Base-by-base conservation (phyloP, 208 protist species). In the Crithidia fasciculata region DNA sequence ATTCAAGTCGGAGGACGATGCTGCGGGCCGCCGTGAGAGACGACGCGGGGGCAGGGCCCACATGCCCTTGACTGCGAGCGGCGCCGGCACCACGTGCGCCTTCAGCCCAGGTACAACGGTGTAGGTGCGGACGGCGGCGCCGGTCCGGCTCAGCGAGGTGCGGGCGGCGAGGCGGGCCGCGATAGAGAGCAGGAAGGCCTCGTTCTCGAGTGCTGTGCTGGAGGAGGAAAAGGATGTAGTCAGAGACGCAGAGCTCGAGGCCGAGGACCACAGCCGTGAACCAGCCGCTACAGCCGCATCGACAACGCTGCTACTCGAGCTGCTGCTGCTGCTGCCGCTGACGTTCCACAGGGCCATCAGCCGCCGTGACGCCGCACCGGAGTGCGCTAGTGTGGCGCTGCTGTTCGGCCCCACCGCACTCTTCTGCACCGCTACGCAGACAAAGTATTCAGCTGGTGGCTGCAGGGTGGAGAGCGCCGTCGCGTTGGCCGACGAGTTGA, bases 361-460 rank as follows among this genome's bases (percentile, higher is more conserved):
- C 12, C 67, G 59, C 3, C 67, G 74, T 9, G 74, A 78, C 7
- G 66, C 74, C 10, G 74, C 53, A 8, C 43, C 74, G 4, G 56
- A 50, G 12, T 71, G 16, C 2, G 64, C 1, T 5, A 64, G 6
- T 45, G 37, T 15, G 8, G 41, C 60, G 43, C 54, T 56, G 54
- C 54, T 18, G 40, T 13, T 49, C 2, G 3, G 6, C 9, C 5
- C 39, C 19, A 54, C 15, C 2, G 0, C 5, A 10, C 52, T 53
- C 72, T 88, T 93, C 53, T 72, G 72, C 41, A 82, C 84, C 3
- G 85, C 78, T 2, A 89, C 83, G 45, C 88, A 93, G 10, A 93
- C 88, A 57, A 76, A 88, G 76, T 84, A 89, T 68, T 85, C 81
- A 8, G 75, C 59, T 13, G 88, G 78, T 7, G 67, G 66, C 56